Conservation (phyloP, 805 yeast genomes). For the Kluyveromyces siamensis region DNA sequence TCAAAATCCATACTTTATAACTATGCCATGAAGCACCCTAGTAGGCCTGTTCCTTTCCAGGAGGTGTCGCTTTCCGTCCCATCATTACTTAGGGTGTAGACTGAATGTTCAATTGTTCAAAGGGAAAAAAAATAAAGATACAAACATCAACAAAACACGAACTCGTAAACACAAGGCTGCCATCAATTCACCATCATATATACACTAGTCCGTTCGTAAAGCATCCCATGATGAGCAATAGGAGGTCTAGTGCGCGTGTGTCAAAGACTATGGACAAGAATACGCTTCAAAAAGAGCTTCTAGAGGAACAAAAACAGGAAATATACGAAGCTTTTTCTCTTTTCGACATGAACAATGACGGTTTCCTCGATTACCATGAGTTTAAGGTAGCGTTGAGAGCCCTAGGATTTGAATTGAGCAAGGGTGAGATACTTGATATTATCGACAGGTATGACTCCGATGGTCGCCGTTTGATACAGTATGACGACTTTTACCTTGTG, state of each 20-base stretch:
- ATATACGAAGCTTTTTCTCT: constrained; percentile 85
- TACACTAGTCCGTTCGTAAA: background rate
- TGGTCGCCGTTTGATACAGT: constrained; percentile 60
- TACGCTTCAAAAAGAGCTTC: constrained; percentile 42
- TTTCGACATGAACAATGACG: constrained; percentile 90
- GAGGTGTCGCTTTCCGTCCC: background rate
- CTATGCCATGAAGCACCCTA: background rate
- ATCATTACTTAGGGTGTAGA: background rate
- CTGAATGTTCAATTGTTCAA: no score
- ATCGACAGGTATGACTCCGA: constrained; percentile 77
- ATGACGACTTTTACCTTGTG: constrained; percentile 64
- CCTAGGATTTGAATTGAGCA: constrained; percentile 75
- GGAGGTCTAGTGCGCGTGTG: constrained; percentile 5
- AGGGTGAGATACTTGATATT: constrained; percentile 64
- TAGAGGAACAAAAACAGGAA: constrained; percentile 85
- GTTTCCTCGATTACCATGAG: constrained; percentile 85
- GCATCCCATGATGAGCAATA: constrained; percentile 4
- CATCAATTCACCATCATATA: background rate
- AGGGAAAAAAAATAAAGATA: background rate
- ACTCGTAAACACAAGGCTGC: background rate
- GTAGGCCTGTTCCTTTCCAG: background rate
- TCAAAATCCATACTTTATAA: background rate
- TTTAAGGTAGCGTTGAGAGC: constrained; percentile 91
- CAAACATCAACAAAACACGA: background rate
- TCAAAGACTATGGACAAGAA: constrained; percentile 5